A percentile compares a stretch with the other conserved stretches of the same genome.
Evolutionary conservation across 148 eudicot genomes (phyloP).

Genomic region (Camellia lanceoleosa): DNA sequence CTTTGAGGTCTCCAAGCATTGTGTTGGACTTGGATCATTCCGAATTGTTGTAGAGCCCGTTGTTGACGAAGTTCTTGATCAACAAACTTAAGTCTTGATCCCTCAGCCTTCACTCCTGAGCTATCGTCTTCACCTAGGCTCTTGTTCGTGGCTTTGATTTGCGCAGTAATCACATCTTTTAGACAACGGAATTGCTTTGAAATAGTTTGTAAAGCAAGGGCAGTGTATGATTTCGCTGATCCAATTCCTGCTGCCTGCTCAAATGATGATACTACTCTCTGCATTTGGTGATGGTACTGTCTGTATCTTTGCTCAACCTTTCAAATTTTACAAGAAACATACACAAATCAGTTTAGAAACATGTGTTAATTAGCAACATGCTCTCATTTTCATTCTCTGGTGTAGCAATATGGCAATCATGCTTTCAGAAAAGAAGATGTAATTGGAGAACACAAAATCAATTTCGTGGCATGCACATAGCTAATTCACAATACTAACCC

Average conservation of each 20-base stretch:
- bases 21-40: constrained; percentile 80
- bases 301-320: constrained; percentile 76
- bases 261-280: constrained; percentile 43
- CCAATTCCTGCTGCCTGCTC: constrained; percentile 57
- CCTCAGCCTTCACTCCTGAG: constrained; percentile 17
- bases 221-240: constrained; percentile 58
- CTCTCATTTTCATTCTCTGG: too few species aligned
- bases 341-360: neutral
- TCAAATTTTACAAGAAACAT: neutral
- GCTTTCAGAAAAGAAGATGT: too few species aligned
- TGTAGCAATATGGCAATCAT: too few species aligned
- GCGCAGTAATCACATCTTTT: constrained; percentile 51
- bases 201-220: constrained; percentile 52
- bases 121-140: constrained; percentile 58
- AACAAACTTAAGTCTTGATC: constrained; percentile 56
- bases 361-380: too few species aligned
- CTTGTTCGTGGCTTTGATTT: constrained; percentile 46
- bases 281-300: constrained; percentile 69
- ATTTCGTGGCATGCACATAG: too few species aligned
- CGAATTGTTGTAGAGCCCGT: constrained; percentile 62
- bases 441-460: too few species aligned
- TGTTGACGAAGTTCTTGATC: constrained; percentile 69
- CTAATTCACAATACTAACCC: too few species aligned
- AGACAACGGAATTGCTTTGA: constrained; percentile 58
- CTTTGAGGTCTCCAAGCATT: constrained; percentile 86